Conservation (phyloP, 176 grass and related monocot genomes). For the Paspalum vaginatum region DNA sequence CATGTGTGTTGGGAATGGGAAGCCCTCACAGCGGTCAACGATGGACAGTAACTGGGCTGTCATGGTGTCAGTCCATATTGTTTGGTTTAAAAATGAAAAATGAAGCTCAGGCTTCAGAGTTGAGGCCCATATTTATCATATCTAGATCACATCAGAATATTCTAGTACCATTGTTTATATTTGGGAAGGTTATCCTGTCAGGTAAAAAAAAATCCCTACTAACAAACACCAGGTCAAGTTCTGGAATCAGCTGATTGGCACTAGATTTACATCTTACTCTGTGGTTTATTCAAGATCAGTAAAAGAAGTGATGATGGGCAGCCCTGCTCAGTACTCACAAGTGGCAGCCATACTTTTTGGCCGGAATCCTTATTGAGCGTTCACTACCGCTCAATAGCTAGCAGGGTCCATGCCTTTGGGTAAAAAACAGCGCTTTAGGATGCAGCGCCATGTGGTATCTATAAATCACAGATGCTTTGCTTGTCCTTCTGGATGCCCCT, state of each 20-base stretch:
- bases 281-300: background rate
- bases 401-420: conserved; percentile 45
- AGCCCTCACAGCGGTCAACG: conserved; percentile 29
- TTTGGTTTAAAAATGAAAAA: conserved; percentile 6
- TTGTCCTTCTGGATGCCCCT: conserved; percentile 32
- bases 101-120: background rate
- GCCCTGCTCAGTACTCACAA: conserved; percentile 4
- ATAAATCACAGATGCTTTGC: conserved; percentile 45
- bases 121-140: conserved; percentile 18
- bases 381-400: conserved; percentile 25
- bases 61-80: conserved; percentile 30
- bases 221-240: background rate
- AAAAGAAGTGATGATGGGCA: background rate
- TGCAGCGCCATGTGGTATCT: conserved; percentile 44
- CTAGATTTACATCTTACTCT: conserved; percentile 1
- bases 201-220: background rate
- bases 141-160: conserved; percentile 24
- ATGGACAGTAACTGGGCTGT: conserved; percentile 9
- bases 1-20: conserved; percentile 22
- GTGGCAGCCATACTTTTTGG: conserved; percentile 8
- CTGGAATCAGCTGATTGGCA: background rate
- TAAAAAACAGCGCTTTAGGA: conserved; percentile 13
- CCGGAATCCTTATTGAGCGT: background rate
- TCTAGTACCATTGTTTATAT: background rate
- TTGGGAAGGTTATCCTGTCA: conserved; percentile 28